Base-by-base conservation (phyloP, 768 basidiomycete genomes). In the Xerocomus brunneocitrinus region DNA sequence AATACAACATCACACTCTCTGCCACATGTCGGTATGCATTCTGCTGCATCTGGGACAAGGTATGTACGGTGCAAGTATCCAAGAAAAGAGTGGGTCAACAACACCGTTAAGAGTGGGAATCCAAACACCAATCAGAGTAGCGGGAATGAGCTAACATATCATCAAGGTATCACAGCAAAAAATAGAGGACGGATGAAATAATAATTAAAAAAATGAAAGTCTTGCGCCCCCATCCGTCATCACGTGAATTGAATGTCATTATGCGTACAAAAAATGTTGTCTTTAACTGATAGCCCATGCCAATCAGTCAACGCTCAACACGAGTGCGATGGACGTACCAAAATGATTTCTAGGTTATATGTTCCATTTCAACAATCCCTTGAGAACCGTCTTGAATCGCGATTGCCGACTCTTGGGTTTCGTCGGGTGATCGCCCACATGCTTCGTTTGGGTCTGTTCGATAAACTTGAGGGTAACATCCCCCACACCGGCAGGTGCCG, bases 401-500 rank as follows among this genome's bases (percentile, higher is more conserved):
- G 64, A 65, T 30, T 50, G 16, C 14, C 57, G 31, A 0, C 49
- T 30, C 41, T 47, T 53, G 10, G 16, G 19, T 27, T 53, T 58
- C 13, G 44, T 31, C 7, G 12, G 4, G 7, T 22, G 34, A 4
- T 46, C 50, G 4, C 45, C 54, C 16, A 53, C 27, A 16, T 28
- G 28, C 27, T n/a, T 41, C 28, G 19, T 36, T 41, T 16, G 38
- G 13, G 31, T n/a, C 0, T 53, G 60, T 12, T 64, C 62, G 4
- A 53, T 40, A 38, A 64, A 64, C 54, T 48, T 53, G 52, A 49
- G 28, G 3, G 57, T n/a, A 5, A 48, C 27, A 5, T 62, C 60
- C 2, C 62, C 56, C 13, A 34, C 36, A 19, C 54, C 53, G 4
- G 27, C 34, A 27, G 66, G 66, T 0, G 67, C 66, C 2, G 66